Percentiles rank a stretch among this genome's conserved stretches.
These are phyloP conservation scores for Argentina anserina DNA, from an alignment of 306 rosid genomes.

Conservation along the genomic window DNA sequence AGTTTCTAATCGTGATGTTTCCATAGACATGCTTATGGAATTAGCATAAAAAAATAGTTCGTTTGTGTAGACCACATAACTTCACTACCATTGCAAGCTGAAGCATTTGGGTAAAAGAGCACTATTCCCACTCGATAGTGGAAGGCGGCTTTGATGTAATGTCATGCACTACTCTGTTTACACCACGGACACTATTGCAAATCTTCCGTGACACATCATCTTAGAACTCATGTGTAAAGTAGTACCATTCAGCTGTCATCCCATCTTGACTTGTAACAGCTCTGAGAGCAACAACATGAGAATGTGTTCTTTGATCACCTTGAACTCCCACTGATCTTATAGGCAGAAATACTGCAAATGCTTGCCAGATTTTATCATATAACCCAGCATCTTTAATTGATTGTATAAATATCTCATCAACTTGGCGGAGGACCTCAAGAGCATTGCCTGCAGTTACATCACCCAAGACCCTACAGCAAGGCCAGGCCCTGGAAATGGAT, in stretches of 20 bases:
- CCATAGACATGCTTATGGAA: background rate
- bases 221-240: conserved; percentile 81
- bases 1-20: conserved; percentile 1
- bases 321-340: conserved; percentile 52
- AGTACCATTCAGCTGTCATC: conserved; percentile 97
- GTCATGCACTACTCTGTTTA: conserved; percentile 83
- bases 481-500: conserved; percentile 97
- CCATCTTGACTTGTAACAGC: conserved; percentile 99
- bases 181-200: conserved; percentile 83
- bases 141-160: conserved; percentile 98
- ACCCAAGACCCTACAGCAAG: conserved; percentile 92
- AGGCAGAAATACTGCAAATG: conserved; percentile 93
- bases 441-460: conserved; percentile 84
- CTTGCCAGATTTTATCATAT: conserved; percentile 96
- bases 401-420: conserved; percentile 90
- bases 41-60: background rate
- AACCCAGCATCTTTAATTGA: conserved; percentile 89
- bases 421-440: conserved; percentile 84
- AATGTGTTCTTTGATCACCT: conserved; percentile 62
- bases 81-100: background rate
- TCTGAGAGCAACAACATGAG: conserved; percentile 89
- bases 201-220: conserved; percentile 76
- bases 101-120: background rate
- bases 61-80: background rate
- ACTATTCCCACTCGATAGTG: conserved; percentile 93